Conservation (phyloP, 768 basidiomycete genomes). For the Suillus ampliporus region DNA sequence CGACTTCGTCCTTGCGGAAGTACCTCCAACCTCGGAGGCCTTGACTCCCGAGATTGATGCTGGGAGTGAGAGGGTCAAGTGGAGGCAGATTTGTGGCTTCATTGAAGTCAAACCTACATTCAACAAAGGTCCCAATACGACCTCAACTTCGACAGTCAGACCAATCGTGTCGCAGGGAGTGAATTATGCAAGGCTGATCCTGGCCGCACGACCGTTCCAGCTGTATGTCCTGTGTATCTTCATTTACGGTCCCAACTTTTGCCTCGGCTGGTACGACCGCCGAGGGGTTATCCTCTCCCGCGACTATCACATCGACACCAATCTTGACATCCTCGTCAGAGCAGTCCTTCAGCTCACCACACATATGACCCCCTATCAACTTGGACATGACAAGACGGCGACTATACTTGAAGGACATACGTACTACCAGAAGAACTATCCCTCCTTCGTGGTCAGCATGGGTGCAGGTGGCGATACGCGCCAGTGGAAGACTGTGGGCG, state of each 20-base stretch:
- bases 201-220: slow-evolving; percentile 35
- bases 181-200: slow-evolving; percentile 34
- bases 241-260: slow-evolving; percentile 35
- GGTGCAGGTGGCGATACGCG: not conserved
- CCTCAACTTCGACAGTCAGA: not conserved
- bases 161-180: slow-evolving; percentile 26
- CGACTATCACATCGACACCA: slow-evolving; percentile 26
- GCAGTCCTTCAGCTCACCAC: slow-evolving; percentile 19
- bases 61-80: not conserved
- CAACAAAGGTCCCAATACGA: not conserved
- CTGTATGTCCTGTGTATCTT: slow-evolving; percentile 36
- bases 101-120: not conserved
- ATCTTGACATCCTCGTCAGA: slow-evolving; percentile 29
- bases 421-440: not conserved
- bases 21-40: not conserved
- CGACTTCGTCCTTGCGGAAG: not conserved
- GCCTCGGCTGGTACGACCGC: slow-evolving; percentile 38
- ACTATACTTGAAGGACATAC: not conserved
- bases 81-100: not conserved
- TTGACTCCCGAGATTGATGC: not conserved
- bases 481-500: not conserved
- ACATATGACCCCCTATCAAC: not conserved
- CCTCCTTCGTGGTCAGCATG: not conserved
- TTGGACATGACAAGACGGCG: not conserved
- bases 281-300: slow-evolving; percentile 34